Percentiles rank a stretch among this genome's conserved stretches.
Evolutionary conservation across 75 land plant genomes (phyloP).

Genomic region (Selaginella moellendorffii): DNA sequence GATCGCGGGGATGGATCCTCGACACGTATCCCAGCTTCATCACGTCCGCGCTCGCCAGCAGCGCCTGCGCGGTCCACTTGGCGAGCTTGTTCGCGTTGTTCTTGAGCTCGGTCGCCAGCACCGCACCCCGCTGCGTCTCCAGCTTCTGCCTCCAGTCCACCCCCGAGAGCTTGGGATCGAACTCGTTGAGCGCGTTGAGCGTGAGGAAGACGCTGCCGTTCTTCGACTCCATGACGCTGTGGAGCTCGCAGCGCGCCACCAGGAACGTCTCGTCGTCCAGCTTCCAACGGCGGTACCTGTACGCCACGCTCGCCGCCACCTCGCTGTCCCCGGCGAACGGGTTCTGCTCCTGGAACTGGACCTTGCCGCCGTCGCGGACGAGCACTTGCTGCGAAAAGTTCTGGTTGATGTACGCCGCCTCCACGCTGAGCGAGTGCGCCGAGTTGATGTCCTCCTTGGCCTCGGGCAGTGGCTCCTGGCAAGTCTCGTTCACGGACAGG

Average conservation of each 20-base stretch:
- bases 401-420: constrained; percentile 92
- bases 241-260: constrained; percentile 85
- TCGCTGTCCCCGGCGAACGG: constrained; percentile 87
- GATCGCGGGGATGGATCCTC: constrained; percentile 79
- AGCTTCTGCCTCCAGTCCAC: constrained; percentile 98
- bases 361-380: constrained; percentile 61
- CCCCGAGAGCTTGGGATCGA: constrained; percentile 81
- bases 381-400: constrained; percentile 80
- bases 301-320: constrained; percentile 83
- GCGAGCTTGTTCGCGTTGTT: constrained; percentile 98
- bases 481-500: constrained; percentile 52
- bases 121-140: constrained; percentile 78
- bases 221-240: constrained; percentile 62
- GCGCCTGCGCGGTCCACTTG: constrained; percentile 95
- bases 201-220: constrained; percentile 40
- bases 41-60: constrained; percentile 71
- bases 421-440: constrained; percentile 61
- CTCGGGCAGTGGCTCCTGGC: constrained; percentile 76
- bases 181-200: constrained; percentile 85
- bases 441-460: constrained; percentile 95
- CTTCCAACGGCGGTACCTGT: constrained; percentile 90
- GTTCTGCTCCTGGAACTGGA: constrained; percentile 71
- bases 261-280: constrained; percentile 67
- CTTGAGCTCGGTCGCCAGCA: constrained; percentile 92
- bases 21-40: constrained; percentile 98